A percentile compares a stretch with the other conserved stretches of the same genome.
Evolutionary conservation across 2,329 filamentous ascomycete species (phyloP).

Genomic region (Westerdykella aurantiaca): DNA sequence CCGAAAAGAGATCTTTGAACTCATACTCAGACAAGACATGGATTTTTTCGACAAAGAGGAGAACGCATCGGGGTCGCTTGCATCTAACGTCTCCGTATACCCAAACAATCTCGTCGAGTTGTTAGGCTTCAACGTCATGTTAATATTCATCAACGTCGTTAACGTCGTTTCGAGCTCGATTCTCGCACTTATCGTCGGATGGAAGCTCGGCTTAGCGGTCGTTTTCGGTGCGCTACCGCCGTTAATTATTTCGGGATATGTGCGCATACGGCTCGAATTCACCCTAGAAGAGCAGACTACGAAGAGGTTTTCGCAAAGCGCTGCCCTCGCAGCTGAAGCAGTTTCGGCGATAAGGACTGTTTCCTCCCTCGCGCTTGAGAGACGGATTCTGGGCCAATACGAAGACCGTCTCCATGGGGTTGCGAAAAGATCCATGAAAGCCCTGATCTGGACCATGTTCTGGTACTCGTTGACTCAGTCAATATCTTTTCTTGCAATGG

Average conservation of each 20-base stretch:
- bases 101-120: slow-evolving; percentile 85
- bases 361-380: slow-evolving; percentile 80
- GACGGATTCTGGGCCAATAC: slow-evolving; percentile 70
- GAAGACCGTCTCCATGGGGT: slow-evolving; percentile 52
- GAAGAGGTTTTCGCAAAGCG: slow-evolving; percentile 52
- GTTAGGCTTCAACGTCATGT: slow-evolving; percentile 80
- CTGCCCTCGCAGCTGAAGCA: slow-evolving; percentile 85
- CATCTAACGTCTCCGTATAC: slow-evolving; percentile 58
- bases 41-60: slow-evolving; percentile 84
- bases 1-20: slow-evolving; percentile 61
- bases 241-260: slow-evolving; percentile 64
- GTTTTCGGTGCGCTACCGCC: slow-evolving; percentile 67
- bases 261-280: slow-evolving; percentile 84
- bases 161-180: slow-evolving; percentile 71
- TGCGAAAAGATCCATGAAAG: slow-evolving; percentile 53
- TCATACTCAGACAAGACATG: slow-evolving; percentile 89
- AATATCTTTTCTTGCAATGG: slow-evolving; percentile 48
- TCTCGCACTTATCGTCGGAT: slow-evolving; percentile 69
- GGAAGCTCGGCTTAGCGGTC: slow-evolving; percentile 78
- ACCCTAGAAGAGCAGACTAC: slow-evolving; percentile 68
- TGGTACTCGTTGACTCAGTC: slow-evolving; percentile 84
- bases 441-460: slow-evolving; percentile 66
- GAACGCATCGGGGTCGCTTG: slow-evolving; percentile 83
- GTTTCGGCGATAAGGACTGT: slow-evolving; percentile 93
- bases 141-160: slow-evolving; percentile 71